Evolutionary conservation across 257 asterid genomes (phyloP), one percentile per base, ranked within the genome.

Genomic region (Solanum chiquidenum): DNA sequence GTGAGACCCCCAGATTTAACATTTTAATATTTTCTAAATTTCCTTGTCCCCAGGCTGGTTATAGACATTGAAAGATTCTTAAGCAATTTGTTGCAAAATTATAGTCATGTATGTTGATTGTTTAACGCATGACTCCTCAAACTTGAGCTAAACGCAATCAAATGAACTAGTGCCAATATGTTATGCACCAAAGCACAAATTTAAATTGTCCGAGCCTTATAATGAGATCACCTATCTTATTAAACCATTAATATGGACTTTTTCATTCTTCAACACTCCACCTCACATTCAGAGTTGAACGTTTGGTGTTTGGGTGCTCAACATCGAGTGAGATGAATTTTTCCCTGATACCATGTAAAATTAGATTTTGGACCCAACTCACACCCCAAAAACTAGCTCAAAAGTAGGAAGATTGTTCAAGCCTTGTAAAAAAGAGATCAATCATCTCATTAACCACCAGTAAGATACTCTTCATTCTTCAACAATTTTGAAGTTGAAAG

Each of bases 391-490:
- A 58, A 18, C 66, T 58, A 58, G 25, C 25, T 20, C 5, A 58
- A 58, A 20, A 0, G 2, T 20, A 58, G 66, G 5, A 58, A 58
- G 12, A 58, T 58, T 58, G 66, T 20, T 18, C 11, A 58, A 58
- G 5, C 25, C n/a, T 55, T 55, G n/a, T 18, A 18, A 20, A 55
- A 55, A 14, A 46, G 55, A 55, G n/a, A 18, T 0, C 2, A 3
- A 11, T 6, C 66, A 58, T 58, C 25, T 20, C 25, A 55, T 55
- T 55, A 55, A 7, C 25, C 25, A 55, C 11, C 11, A 20, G 11
- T 55, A 55, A 0, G 11, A 18, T 0, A 1, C 25, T 20, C 0
- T 7, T 58, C 66, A 58, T 20, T 20, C 12, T 58, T 58, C 11
- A 20, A 55, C 64, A 55, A 5, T 58, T 77, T 79, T 79, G 16